These are phyloP conservation scores for Sclerotinia glacialis DNA, from an alignment of 2,329 filamentous ascomycete species.

Conservation along the genomic window DNA sequence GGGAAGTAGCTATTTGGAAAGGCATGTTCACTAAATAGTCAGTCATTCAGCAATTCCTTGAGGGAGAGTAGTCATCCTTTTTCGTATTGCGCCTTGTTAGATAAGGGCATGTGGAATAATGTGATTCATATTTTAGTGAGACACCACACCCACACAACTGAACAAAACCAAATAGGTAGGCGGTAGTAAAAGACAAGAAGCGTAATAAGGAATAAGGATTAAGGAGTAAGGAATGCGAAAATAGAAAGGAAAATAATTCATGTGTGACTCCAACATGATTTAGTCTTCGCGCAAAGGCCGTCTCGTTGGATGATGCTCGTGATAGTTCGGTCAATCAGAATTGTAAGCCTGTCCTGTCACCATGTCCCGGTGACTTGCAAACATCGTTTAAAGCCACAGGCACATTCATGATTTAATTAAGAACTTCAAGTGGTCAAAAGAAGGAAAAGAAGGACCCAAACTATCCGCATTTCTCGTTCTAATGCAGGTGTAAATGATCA, in stretches of 20 bases:
- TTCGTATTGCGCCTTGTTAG: constrained; percentile 31
- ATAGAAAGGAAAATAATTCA: constrained; percentile 38
- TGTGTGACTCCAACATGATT: constrained; percentile 23
- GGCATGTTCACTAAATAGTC: constrained; percentile 28
- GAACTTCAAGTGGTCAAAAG: constrained; percentile 3
- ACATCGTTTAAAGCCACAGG: constrained; percentile 9
- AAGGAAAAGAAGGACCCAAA: not conserved
- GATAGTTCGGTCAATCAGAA: constrained; percentile 21
- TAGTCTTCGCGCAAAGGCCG: constrained; percentile 12
- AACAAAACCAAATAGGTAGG: constrained; percentile 10
- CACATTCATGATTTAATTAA: constrained; percentile 1
- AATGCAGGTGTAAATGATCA: constrained; percentile 21
- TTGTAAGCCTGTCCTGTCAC: not conserved
- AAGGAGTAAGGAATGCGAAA: constrained; percentile 41
- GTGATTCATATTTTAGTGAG: constrained; percentile 34
- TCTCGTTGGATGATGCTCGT: constrained; percentile 18
- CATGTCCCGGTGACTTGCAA: constrained; percentile 17
- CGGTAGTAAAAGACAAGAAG: constrained; percentile 20
- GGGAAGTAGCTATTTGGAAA: constrained; percentile 22
- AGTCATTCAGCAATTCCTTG: constrained; percentile 33
- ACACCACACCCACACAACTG: constrained; percentile 26
- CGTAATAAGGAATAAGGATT: not conserved
- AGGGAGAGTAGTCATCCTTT: constrained; percentile 27
- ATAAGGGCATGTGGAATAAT: constrained; percentile 28
- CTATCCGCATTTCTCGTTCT: not conserved